Conservation (phyloP, 306 rosid genomes). For the Pterocarpus macrocarpus region DNA sequence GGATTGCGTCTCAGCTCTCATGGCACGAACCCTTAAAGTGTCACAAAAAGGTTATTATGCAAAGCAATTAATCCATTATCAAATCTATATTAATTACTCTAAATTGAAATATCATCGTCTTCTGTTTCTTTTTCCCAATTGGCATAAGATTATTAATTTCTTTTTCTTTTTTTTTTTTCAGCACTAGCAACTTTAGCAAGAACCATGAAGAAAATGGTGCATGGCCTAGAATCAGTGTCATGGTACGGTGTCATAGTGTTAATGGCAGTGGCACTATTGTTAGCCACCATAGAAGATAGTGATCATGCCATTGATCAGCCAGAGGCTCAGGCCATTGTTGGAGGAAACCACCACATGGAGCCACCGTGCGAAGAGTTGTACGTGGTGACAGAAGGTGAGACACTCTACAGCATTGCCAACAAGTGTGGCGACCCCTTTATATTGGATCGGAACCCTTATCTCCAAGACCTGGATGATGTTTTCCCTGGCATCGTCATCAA, state of each 20-base stretch:
- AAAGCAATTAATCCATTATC: not conserved
- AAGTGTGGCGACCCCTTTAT: constrained; percentile 39
- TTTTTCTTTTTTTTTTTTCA: no score
- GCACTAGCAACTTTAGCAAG: not conserved
- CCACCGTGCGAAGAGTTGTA: constrained; percentile 21
- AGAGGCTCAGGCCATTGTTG: not conserved
- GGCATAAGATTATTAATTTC: not conserved
- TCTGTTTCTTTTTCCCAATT: no score
- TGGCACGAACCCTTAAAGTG: no score
- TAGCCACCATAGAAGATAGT: not conserved
- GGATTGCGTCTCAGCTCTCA: not conserved
- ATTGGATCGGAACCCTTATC: not conserved
- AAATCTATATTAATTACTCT: no score
- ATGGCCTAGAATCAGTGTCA: not conserved
- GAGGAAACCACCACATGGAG: not conserved
- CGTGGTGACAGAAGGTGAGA: constrained; percentile 13
- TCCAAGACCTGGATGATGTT: constrained; percentile 32
- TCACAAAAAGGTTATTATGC: not conserved
- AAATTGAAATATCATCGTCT: no score
- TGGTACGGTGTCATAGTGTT: not conserved
- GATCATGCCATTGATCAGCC: not conserved
- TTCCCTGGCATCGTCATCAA: constrained; percentile 19
- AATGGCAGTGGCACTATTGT: not conserved
- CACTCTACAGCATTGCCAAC: constrained; percentile 23
- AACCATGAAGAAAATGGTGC: not conserved